phyloP scores from a whole-genome alignment of 1,284 basidiomycete species.

The Heliocybe sulcata region DNA sequence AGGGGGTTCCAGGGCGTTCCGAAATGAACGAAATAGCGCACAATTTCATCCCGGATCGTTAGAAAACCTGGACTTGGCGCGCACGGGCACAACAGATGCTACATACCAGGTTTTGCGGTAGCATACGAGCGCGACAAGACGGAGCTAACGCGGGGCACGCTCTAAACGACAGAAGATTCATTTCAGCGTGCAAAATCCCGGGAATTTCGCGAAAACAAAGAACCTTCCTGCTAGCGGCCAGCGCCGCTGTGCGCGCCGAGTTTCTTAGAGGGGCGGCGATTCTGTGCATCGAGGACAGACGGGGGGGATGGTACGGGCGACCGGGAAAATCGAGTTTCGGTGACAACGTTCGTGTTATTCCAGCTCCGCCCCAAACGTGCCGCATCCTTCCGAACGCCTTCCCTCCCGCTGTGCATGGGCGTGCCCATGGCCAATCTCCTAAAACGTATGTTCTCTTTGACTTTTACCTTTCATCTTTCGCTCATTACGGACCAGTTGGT shows the following conservation, averaged over 20 bases:
- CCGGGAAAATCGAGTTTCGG: slow-evolving; percentile 3
- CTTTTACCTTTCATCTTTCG: not conserved
- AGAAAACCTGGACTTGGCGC: slow-evolving; percentile 12
- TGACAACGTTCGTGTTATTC: not conserved
- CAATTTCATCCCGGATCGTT: slow-evolving; percentile 15
- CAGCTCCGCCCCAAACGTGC: slow-evolving; percentile 1
- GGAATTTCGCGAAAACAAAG: slow-evolving; percentile 16
- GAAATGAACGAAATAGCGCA: slow-evolving; percentile 9
- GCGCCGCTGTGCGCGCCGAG: slow-evolving; percentile 67
- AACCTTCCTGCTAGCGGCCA: slow-evolving; percentile 63
- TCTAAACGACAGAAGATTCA: slow-evolving; percentile 29
- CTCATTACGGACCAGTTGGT: slow-evolving; percentile 10
- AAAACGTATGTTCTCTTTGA: slow-evolving; percentile 18
- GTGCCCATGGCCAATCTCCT: slow-evolving; percentile 20
- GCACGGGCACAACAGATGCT: slow-evolving; percentile 3
- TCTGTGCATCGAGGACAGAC: slow-evolving; percentile 71
- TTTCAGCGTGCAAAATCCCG: slow-evolving; percentile 15
- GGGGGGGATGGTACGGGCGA: slow-evolving; percentile 14
- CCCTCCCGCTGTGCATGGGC: not conserved
- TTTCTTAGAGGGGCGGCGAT: slow-evolving; percentile 68
- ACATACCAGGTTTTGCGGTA: slow-evolving; percentile 94
- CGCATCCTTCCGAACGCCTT: not conserved
- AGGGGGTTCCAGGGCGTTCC: slow-evolving; percentile 15
- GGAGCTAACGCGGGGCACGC: slow-evolving; percentile 37
- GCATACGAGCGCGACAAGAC: slow-evolving; percentile 81